Percentiles rank a stretch among this genome's conserved stretches.
Evolutionary conservation across 495 filamentous ascomycete species (phyloP).

Genomic region (Halenospora varia): DNA sequence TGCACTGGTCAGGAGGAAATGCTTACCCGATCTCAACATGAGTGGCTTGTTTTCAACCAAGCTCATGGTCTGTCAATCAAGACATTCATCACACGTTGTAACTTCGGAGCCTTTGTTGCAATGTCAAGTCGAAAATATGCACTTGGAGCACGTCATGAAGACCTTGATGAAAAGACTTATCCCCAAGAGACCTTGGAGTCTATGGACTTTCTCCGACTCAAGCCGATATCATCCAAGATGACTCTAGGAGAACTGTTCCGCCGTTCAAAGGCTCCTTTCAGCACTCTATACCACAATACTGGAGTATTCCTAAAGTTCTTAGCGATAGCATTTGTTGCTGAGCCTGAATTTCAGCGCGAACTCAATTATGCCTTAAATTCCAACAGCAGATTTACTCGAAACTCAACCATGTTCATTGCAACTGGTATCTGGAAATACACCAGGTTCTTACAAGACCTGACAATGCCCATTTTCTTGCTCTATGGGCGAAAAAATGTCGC

Average conservation of each 20-base stretch:
- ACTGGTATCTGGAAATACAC: slow-evolving; percentile 9
- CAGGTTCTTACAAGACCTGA: slow-evolving; percentile 1
- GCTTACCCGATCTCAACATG: background rate
- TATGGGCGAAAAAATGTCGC: slow-evolving; percentile 42
- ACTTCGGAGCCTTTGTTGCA: slow-evolving; percentile 11
- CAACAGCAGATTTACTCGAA: slow-evolving; percentile 34
- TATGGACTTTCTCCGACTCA: background rate
- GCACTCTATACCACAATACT: slow-evolving; percentile 33
- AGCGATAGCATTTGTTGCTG: slow-evolving; percentile 48
- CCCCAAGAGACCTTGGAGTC: background rate
- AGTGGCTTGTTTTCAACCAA: slow-evolving; percentile 4
- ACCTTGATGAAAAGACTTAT: background rate
- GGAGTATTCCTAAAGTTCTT: slow-evolving; percentile 47
- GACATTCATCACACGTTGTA: slow-evolving; percentile 9
- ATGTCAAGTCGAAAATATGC: background rate
- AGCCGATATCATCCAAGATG: background rate
- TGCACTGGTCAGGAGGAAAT: slow-evolving; percentile 1
- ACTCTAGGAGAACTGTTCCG: slow-evolving; percentile 11
- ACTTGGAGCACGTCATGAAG: background rate
- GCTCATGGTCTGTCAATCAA: background rate
- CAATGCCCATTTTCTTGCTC: slow-evolving; percentile 34
- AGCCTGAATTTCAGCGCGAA: slow-evolving; percentile 56
- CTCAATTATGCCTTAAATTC: slow-evolving; percentile 42
- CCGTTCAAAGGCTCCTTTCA: slow-evolving; percentile 4
- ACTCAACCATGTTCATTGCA: background rate